Evolutionary conservation across 75 land plant genomes (phyloP).

Genomic region (Adiantum capillusveneris): DNA sequence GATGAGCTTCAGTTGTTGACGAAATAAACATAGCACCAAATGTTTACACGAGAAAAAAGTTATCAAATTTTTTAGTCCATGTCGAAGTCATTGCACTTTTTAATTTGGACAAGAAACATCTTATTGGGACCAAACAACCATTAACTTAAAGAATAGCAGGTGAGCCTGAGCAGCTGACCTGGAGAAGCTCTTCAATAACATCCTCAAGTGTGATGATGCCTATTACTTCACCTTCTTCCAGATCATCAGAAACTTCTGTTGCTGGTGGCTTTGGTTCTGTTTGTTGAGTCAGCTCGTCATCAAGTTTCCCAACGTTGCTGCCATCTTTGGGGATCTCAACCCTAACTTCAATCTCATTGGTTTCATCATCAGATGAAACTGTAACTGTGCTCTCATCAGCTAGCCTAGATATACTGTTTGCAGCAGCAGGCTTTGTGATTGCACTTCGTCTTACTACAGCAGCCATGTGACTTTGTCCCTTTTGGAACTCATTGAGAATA

Average conservation of each 20-base stretch:
- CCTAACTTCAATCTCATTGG: neutral
- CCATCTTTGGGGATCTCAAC: constrained; percentile 8
- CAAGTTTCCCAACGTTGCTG: constrained; percentile 11
- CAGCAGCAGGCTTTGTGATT: constrained; percentile 1
- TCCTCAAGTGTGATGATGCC: constrained; percentile 79
- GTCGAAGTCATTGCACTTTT: too few species aligned
- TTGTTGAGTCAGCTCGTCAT: constrained; percentile 27
- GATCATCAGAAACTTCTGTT: constrained; percentile 28
- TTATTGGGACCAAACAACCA: too few species aligned
- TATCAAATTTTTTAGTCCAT: too few species aligned
- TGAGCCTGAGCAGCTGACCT: constrained; percentile 31
- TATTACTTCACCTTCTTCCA: constrained; percentile 48
- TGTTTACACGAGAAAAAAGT: too few species aligned
- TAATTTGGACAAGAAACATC: too few species aligned
- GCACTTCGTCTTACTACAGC: constrained; percentile 41
- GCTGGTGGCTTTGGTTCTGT: constrained; percentile 31
- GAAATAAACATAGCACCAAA: too few species aligned
- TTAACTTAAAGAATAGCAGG: too few species aligned
- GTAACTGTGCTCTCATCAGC: neutral
- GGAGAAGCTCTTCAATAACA: constrained; percentile 72
- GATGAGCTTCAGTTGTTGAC: too few species aligned
- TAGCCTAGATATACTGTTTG: neutral
- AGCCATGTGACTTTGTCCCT: constrained; percentile 71
- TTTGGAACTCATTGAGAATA: constrained; percentile 73
- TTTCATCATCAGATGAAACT: neutral